Evolutionary conservation across 805 yeast species (phyloP).

Genomic region (Nakazawaea anatomiae): DNA sequence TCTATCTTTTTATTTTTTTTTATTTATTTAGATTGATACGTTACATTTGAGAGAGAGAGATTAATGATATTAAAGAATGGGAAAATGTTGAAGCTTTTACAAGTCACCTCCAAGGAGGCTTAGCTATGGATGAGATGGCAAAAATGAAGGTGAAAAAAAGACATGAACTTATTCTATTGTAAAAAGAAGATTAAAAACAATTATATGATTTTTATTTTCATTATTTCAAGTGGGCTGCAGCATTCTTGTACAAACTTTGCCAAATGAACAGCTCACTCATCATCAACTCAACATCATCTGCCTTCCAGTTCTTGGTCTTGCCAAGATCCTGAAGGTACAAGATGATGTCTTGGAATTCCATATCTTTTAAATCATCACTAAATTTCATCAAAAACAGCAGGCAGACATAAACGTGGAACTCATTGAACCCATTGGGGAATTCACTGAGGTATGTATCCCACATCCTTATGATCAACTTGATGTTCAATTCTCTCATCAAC

Average conservation of each 20-base stretch:
- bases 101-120: too few species aligned
- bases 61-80: too few species aligned
- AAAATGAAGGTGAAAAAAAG: not conserved
- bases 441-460: slow-evolving; percentile 94
- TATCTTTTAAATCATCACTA: slow-evolving; percentile 66
- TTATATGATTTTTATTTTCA: not conserved
- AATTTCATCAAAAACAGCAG: slow-evolving; percentile 93
- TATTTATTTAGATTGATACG: not conserved
- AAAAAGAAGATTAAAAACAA: not conserved
- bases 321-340: slow-evolving; percentile 79
- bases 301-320: slow-evolving; percentile 83
- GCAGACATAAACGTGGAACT: slow-evolving; percentile 94
- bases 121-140: too few species aligned
- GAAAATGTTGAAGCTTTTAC: too few species aligned
- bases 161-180: not conserved
- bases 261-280: slow-evolving; percentile 95
- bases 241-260: slow-evolving; percentile 89
- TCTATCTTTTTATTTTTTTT: not conserved
- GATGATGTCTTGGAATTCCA: slow-evolving; percentile 94
- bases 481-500: slow-evolving; percentile 86
- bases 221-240: slow-evolving; percentile 71
- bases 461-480: slow-evolving; percentile 80
- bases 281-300: slow-evolving; percentile 84
- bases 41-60: too few species aligned
- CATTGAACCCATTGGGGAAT: slow-evolving; percentile 73